phyloP scores from a whole-genome alignment of 345 rosid genomes.

The Eucalyptus pauciflora region DNA sequence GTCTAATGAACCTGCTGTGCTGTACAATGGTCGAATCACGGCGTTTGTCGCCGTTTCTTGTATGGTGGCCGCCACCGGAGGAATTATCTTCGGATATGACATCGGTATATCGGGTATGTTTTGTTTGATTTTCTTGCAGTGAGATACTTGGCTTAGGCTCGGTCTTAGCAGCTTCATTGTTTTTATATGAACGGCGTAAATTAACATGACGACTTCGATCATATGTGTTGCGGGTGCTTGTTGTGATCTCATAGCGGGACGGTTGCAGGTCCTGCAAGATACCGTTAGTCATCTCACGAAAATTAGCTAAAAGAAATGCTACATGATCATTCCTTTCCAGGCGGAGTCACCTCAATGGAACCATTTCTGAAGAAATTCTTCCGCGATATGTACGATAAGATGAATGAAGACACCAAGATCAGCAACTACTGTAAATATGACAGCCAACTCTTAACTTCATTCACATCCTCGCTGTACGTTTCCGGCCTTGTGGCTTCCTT shows the following conservation, averaged over 20 bases:
- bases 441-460: neutral
- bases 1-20: neutral
- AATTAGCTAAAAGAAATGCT: neutral
- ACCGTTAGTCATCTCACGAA: neutral
- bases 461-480: neutral
- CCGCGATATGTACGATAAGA: neutral
- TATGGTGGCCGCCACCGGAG: neutral
- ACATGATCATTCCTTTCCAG: neutral
- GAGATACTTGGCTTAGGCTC: neutral
- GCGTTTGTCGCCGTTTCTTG: neutral
- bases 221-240: neutral
- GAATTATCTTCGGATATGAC: neutral
- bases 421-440: neutral
- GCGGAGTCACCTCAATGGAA: neutral
- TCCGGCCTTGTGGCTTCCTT: neutral
- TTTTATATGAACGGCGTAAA: neutral
- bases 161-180: neutral
- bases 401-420: neutral
- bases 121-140: neutral
- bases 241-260: neutral
- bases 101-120: slow-evolving; percentile 2
- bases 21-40: neutral
- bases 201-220: neutral
- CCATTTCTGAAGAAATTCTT: neutral
- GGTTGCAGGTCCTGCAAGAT: neutral